Evolutionary conservation across 257 asterid genomes (phyloP).

Genomic region (Agastache rugosa): DNA sequence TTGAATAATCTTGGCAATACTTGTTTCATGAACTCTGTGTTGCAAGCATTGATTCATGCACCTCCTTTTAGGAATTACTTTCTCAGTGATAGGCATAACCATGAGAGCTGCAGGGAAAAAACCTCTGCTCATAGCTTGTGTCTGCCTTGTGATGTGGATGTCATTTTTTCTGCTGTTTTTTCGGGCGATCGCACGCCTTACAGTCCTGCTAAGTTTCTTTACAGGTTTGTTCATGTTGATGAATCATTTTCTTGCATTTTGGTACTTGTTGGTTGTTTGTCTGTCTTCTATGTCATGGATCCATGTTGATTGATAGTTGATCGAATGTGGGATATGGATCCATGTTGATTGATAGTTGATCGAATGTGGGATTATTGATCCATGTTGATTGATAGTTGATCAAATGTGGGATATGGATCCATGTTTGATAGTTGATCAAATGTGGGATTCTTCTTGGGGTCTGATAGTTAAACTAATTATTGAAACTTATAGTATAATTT

Average conservation of each 20-base stretch:
- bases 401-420: too few species aligned
- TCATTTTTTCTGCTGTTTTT: slow-evolving; percentile 61
- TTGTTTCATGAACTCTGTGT: slow-evolving; percentile 79
- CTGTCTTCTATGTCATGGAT: slow-evolving; percentile 15
- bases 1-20: slow-evolving; percentile 76
- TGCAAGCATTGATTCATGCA: slow-evolving; percentile 78
- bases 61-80: slow-evolving; percentile 77
- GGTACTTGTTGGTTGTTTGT: slow-evolving; percentile 25
- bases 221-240: slow-evolving; percentile 55
- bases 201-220: slow-evolving; percentile 78
- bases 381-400: neutral
- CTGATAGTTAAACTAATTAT: neutral
- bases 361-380: neutral
- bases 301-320: slow-evolving; percentile 3
- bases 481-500: too few species aligned
- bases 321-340: neutral
- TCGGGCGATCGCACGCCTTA: slow-evolving; percentile 68
- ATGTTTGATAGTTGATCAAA: neutral
- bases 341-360: too few species aligned
- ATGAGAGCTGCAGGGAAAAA: slow-evolving; percentile 51
- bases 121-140: slow-evolving; percentile 54
- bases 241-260: slow-evolving; percentile 15
- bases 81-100: slow-evolving; percentile 63
- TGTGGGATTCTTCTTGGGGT: neutral
- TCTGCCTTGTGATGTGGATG: slow-evolving; percentile 75